Evolutionary conservation across 257 asterid species (phyloP), one percentile per base, ranked within the genome.

Genomic region (Verbascum thapsus): DNA sequence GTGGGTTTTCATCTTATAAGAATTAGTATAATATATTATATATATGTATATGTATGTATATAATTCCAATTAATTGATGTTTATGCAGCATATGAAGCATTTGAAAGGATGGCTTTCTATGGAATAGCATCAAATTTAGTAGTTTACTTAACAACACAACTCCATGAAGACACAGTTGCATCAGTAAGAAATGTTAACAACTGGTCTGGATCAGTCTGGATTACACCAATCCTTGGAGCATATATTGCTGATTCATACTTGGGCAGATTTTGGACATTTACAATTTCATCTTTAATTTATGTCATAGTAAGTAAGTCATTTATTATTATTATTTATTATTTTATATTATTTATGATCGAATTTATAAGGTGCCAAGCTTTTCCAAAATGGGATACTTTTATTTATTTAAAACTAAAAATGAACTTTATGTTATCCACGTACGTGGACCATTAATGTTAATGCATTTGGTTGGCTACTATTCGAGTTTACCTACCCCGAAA

Each of bases 231-330:
- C 8, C 66, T 90, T 12, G 97, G 97, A 1, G 96, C 96, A 18
- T 90, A 85, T 64, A 65, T 88, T 26, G 95, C 97, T 3, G 97
- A 90, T 72, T 78, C 97, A 39, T 87, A 80, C 75, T 38, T 90
- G 47, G 98, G 98, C 58, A 85, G 98, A 3, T 90, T 87, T 55
- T 90, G 98, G 98, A 90, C 98, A 16, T 90, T 90, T 74, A 87
- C 96, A 10, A 20, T 83, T 45, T 90, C 98, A 1, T 87, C 98
- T 4, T 59, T 87, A 41, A 81, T 90, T 11, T 90, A 90, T 69
- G 91, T 90, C 81, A 75, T 84, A 63, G 97, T 90, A 82, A 71
- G 70, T 74, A 50, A 66, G 61, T 67, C 40, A 32, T 10, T 32
- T 63, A 3, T 32, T 7, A 6, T 20, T 43, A 7, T 6, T 12